These are phyloP conservation scores for Senna siamea DNA, from an alignment of 306 rosid genomes.

Conservation along the genomic window DNA sequence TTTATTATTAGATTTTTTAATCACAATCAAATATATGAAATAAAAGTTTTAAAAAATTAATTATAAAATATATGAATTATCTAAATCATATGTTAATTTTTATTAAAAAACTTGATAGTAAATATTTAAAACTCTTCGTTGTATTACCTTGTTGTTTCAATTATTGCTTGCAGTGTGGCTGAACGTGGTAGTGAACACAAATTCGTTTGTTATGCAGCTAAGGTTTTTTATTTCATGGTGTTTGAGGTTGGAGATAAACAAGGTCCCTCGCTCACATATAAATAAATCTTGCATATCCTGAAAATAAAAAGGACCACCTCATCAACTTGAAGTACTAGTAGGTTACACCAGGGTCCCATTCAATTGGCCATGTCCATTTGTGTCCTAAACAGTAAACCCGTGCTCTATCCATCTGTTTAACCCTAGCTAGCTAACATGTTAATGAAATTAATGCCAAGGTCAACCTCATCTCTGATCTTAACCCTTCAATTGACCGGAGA, in stretches of 20 bases:
- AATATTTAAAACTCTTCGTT: too few relatives aligned
- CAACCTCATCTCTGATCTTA: conserved; percentile 23
- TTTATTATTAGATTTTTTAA: too few relatives aligned
- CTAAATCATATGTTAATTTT: too few relatives aligned
- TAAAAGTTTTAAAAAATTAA: too few relatives aligned
- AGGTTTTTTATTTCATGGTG: neutral
- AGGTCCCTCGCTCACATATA: neutral
- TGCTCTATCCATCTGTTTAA: neutral
- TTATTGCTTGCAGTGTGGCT: conserved; percentile 19
- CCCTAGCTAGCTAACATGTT: neutral
- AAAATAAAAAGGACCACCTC: neutral
- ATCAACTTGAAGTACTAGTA: neutral
- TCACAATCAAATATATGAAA: too few relatives aligned
- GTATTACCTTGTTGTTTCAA: conserved; percentile 27
- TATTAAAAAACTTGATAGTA: too few relatives aligned
- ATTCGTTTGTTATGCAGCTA: conserved; percentile 13
- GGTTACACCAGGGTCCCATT: conserved; percentile 21
- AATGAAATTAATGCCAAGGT: conserved; percentile 2
- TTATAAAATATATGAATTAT: too few relatives aligned
- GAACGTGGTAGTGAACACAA: neutral
- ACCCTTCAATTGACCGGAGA: conserved; percentile 9
- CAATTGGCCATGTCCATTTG: conserved; percentile 6
- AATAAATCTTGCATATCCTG: neutral
- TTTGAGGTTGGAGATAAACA: neutral
- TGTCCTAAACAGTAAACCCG: neutral